Evolutionary conservation across 106 monocot species (phyloP), one percentile per base, ranked within the genome.

Genomic region (Dendrobium catenatum): DNA sequence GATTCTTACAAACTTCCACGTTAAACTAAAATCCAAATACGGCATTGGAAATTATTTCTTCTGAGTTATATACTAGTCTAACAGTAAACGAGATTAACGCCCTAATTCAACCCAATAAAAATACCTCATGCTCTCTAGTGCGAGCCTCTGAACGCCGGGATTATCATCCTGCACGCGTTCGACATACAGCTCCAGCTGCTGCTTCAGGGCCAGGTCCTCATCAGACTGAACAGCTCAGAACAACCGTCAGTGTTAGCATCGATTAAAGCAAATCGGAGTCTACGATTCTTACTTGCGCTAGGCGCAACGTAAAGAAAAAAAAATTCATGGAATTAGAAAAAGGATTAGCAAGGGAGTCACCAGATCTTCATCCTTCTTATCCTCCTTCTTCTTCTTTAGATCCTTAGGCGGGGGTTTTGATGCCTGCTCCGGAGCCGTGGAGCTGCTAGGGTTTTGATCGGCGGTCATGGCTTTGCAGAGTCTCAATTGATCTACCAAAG

Each of bases 291-390:
- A 51, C 51, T 20, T 43, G 74, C 74, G n/a, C 20, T 22, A 8
- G 43, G 49, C 0, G 11, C 20, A 3, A 5, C 16, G 33, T 3
- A 13, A 11, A 9, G 4, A 2, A 56, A 11, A 9, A 6, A 56
- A 9, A 20, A 46, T 24, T 51, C 24, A 49, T 26, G 49, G n/a
- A 76, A 74, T 26, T 42, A 11, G 22, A 26, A 51, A 13, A 76
- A 29, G 54, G 31, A 17, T 4, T 13, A 81, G 79, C n/a, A 56
- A 55, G 26, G 27, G 59, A 9, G 5, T 51, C 54, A 99, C 98
- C 89, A 99, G 91, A 90, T 99, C 98, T 75, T 99, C 98, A 4
- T 98, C 95, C 76, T 98, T 95, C 86, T 99, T 95, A 51, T 95
- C 98, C 13, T 99, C 93, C 86, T 98, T 98, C 89, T 91, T 98